Percentiles rank a stretch among this genome's conserved stretches.
Evolutionary conservation across 257 asterid genomes (phyloP).

Genomic region (Nicotiana benthamiana): DNA sequence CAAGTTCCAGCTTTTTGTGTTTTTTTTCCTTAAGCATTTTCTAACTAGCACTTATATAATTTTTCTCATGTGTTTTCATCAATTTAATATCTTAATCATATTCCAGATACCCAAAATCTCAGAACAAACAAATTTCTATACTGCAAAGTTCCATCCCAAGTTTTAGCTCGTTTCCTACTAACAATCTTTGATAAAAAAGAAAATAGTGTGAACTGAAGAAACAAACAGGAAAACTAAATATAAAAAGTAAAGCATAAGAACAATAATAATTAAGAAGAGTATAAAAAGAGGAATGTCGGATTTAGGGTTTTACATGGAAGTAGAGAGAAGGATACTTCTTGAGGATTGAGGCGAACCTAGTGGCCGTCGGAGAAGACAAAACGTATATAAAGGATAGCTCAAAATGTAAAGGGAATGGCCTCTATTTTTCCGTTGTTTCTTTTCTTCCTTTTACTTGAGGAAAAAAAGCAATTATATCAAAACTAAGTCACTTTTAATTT

Average conservation of each 20-base stretch:
- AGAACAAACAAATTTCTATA: not conserved
- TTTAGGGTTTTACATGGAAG: constrained; percentile 3
- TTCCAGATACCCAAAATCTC: not conserved
- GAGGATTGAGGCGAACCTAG: not conserved
- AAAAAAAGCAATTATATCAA: too few relatives aligned
- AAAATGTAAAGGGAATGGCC: not conserved
- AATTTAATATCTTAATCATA: not conserved
- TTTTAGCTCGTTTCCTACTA: not conserved
- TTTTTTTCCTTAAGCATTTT: not conserved
- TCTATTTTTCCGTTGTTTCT: too few relatives aligned
- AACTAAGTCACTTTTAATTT: too few relatives aligned
- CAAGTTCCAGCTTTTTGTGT: not conserved
- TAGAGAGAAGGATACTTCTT: not conserved
- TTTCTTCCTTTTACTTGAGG: too few relatives aligned
- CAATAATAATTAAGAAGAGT: not conserved
- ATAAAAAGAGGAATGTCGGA: not conserved
- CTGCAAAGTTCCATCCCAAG: not conserved
- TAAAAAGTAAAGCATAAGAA: not conserved
- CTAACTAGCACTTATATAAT: not conserved
- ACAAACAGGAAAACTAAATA: not conserved
- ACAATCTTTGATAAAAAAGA: not conserved
- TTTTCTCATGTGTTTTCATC: not conserved
- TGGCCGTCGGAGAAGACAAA: not conserved
- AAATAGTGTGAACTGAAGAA: not conserved
- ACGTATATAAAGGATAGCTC: not conserved